phyloP scores from a whole-genome alignment of 805 yeast species.

The Schwanniomyces pseudopolymorphus region DNA sequence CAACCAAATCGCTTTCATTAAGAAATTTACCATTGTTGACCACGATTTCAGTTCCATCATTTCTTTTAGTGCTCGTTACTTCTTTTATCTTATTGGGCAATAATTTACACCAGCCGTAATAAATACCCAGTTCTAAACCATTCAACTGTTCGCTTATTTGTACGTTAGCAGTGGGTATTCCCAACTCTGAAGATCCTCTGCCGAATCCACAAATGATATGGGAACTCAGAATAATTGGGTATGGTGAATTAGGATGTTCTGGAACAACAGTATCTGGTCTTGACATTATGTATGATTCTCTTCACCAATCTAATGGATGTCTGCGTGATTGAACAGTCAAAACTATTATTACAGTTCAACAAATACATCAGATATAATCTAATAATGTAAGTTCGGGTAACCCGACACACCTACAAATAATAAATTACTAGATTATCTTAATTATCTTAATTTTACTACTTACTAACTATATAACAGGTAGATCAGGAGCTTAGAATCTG shows the following conservation, averaged over 20 bases:
- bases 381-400: background rate
- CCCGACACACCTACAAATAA: background rate
- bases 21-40: conserved; percentile 64
- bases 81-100: conserved; percentile 14
- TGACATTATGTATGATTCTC: conserved; percentile 17
- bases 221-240: conserved; percentile 43
- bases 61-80: conserved; percentile 14
- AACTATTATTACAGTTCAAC: too few relatives aligned
- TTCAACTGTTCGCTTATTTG: conserved; percentile 53
- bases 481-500: conserved; percentile 41
- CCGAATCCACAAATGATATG: conserved; percentile 83
- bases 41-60: conserved; percentile 30
- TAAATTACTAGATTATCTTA: background rate
- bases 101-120: conserved; percentile 72
- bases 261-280: conserved; percentile 46
- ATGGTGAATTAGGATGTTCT: conserved; percentile 50
- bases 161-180: conserved; percentile 94
- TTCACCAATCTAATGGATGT: too few relatives aligned
- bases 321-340: too few relatives aligned
- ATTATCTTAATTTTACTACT: too few relatives aligned
- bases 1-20: conserved; percentile 39
- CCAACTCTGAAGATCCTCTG: conserved; percentile 89
- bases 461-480: background rate
- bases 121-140: conserved; percentile 71
- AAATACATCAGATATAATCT: too few relatives aligned